phyloP scores from a whole-genome alignment of 208 protist genomes.

The Acanthamoeba healyi region DNA sequence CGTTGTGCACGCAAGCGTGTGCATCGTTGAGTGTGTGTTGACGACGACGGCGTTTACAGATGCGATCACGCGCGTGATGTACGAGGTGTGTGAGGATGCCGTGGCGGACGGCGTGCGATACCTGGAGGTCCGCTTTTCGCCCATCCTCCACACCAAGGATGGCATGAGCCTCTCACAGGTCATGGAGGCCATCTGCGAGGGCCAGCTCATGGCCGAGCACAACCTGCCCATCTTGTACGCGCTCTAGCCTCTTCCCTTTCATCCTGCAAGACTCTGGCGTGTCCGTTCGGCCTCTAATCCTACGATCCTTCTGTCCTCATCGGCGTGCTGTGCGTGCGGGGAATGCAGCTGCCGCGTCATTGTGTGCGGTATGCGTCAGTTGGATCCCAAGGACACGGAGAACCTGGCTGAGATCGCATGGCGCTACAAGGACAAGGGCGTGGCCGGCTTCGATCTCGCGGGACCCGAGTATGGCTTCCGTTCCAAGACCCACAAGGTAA shows the following conservation, averaged over 20 bases:
- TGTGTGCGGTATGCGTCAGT: constrained; percentile 88
- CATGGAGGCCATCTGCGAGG: constrained; percentile 86
- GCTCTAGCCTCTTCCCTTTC: background rate
- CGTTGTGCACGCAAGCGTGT: no score
- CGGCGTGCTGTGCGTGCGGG: no score
- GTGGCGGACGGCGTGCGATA: constrained; percentile 83
- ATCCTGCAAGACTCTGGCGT: no score
- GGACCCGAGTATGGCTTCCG: constrained; percentile 85
- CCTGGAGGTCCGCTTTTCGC: constrained; percentile 86
- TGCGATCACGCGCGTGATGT: constrained; percentile 87
- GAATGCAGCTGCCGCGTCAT: constrained; percentile 82
- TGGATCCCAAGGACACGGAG: constrained; percentile 76
- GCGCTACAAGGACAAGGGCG: constrained; percentile 81
- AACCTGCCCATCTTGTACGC: constrained; percentile 75
- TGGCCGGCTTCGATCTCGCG: constrained; percentile 88
- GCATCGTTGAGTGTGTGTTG: no score
- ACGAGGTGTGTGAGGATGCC: constrained; percentile 88
- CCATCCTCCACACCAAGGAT: constrained; percentile 82
- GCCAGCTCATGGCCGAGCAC: constrained; percentile 79
- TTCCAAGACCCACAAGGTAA: constrained; percentile 82
- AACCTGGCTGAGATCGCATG: constrained; percentile 89
- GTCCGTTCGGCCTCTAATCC: no score
- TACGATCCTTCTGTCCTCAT: no score
- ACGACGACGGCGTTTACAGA: no score
- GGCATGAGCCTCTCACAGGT: constrained; percentile 80